These are phyloP conservation scores for Lophiostoma macrostomum DNA, from an alignment of 495 filamentous ascomycete genomes.

Conservation along the genomic window DNA sequence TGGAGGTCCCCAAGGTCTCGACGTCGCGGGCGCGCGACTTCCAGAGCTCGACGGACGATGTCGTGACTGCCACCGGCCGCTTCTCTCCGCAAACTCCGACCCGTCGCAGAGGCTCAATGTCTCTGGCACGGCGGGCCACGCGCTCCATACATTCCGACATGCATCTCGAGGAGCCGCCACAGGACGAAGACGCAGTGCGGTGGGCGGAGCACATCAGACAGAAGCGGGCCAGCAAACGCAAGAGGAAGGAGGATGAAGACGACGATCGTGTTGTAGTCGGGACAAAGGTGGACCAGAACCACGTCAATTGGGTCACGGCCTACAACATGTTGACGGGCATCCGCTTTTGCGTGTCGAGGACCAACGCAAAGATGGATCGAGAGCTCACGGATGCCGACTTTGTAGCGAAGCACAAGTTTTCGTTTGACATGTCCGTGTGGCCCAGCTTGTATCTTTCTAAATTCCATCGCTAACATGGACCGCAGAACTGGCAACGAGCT, in stretches of 20 bases:
- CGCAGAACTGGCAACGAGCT: slow-evolving; percentile 88
- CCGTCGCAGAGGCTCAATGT: slow-evolving; percentile 75
- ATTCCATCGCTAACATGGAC: background rate
- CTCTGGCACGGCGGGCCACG: slow-evolving; percentile 73
- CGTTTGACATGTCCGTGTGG: slow-evolving; percentile 82
- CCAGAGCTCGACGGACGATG: slow-evolving; percentile 58
- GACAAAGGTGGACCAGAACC: slow-evolving; percentile 95
- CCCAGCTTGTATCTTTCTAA: background rate
- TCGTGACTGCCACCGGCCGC: slow-evolving; percentile 66
- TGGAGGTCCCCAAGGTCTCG: slow-evolving; percentile 75
- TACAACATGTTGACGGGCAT: slow-evolving; percentile 99
- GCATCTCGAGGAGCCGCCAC: slow-evolving; percentile 75
- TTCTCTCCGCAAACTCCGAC: slow-evolving; percentile 72
- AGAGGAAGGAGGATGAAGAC: slow-evolving; percentile 81
- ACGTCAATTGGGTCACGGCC: slow-evolving; percentile 95
- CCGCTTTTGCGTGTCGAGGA: slow-evolving; percentile 90
- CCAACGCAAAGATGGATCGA: slow-evolving; percentile 94
- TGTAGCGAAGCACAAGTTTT: slow-evolving; percentile 89
- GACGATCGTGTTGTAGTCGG: slow-evolving; percentile 92
- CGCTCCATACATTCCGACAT: slow-evolving; percentile 80
- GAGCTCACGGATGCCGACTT: slow-evolving; percentile 88
- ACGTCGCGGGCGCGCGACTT: slow-evolving; percentile 54
- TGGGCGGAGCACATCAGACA: slow-evolving; percentile 92
- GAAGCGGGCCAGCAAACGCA: slow-evolving; percentile 78
- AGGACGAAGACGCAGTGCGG: slow-evolving; percentile 84